Percentiles rank a stretch among this genome's conserved stretches.
Evolutionary conservation across 202 grass and related monocot species (phyloP).

Genomic region (Saccharum hybrid): DNA sequence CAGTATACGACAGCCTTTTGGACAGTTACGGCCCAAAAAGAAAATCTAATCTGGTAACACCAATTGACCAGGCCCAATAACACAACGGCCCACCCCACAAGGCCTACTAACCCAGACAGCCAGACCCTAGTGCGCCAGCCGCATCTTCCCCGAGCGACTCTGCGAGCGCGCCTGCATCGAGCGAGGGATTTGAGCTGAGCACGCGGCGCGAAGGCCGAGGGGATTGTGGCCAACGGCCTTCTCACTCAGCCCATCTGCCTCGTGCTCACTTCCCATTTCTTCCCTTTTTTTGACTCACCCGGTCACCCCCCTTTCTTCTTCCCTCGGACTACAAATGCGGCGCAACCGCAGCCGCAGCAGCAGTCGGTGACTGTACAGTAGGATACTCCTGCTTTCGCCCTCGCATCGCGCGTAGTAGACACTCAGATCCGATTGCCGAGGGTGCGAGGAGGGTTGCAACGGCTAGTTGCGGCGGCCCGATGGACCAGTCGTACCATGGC

Average conservation of each 20-base stretch:
- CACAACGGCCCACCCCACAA: no score
- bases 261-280: not conserved
- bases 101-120: no score
- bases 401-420: not conserved
- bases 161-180: no score
- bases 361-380: not conserved
- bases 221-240: slow-evolving; percentile 13
- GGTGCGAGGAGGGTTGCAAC: slow-evolving; percentile 21
- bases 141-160: no score
- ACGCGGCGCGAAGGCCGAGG: slow-evolving; percentile 37
- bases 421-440: slow-evolving; percentile 2
- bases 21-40: no score
- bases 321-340: slow-evolving; percentile 57
- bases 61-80: no score
- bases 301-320: no score
- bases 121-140: no score
- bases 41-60: no score
- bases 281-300: not conserved
- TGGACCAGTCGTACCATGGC: slow-evolving; percentile 1
- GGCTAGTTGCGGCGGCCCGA: slow-evolving; percentile 50
- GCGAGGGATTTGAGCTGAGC: slow-evolving; percentile 4
- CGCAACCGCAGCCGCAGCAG: slow-evolving; percentile 1
- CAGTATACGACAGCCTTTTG: no score
- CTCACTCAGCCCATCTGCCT: not conserved
- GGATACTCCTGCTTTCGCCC: not conserved